Evolutionary conservation across 2,329 filamentous ascomycete species (phyloP).

Genomic region (Penicillium sp.): DNA sequence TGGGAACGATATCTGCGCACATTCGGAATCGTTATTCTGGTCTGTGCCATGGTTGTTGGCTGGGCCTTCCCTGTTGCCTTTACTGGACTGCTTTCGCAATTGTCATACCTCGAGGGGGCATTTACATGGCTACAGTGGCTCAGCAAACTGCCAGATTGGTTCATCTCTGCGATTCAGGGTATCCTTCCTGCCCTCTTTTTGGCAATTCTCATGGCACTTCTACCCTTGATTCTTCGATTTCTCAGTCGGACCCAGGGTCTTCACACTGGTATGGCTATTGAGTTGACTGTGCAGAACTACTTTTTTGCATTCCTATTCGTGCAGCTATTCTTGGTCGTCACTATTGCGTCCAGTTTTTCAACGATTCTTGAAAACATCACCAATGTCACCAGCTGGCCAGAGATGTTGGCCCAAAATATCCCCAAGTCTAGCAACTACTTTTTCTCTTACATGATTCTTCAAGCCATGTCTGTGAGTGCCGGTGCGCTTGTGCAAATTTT

Average conservation of each 20-base stretch:
- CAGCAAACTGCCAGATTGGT: constrained; percentile 59
- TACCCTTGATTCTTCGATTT: constrained; percentile 77
- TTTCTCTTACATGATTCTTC: constrained; percentile 97
- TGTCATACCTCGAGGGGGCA: constrained; percentile 68
- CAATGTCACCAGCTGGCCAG: constrained; percentile 70
- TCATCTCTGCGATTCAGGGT: constrained; percentile 77
- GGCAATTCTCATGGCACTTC: constrained; percentile 74
- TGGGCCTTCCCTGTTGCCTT: constrained; percentile 93
- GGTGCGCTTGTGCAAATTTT: constrained; percentile 83
- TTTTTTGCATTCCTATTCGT: constrained; percentile 96
- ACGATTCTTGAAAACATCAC: constrained; percentile 68
- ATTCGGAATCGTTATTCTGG: constrained; percentile 65
- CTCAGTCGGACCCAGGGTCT: constrained; percentile 75
- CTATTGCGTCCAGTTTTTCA: constrained; percentile 76
- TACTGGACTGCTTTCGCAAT: constrained; percentile 79
- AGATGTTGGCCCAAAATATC: constrained; percentile 75
- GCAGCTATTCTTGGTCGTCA: constrained; percentile 91
- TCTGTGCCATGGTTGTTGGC: constrained; percentile 77
- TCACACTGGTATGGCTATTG: constrained; percentile 78
- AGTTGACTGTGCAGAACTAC: constrained; percentile 85
- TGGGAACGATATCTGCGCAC: constrained; percentile 84
- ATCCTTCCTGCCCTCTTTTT: constrained; percentile 80
- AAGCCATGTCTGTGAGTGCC: constrained; percentile 87
- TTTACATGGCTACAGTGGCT: constrained; percentile 75
- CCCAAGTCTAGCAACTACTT: constrained; percentile 94